Conservation (phyloP, 169 alveolate genomes). For the Cryptosporidium viatorum region DNA sequence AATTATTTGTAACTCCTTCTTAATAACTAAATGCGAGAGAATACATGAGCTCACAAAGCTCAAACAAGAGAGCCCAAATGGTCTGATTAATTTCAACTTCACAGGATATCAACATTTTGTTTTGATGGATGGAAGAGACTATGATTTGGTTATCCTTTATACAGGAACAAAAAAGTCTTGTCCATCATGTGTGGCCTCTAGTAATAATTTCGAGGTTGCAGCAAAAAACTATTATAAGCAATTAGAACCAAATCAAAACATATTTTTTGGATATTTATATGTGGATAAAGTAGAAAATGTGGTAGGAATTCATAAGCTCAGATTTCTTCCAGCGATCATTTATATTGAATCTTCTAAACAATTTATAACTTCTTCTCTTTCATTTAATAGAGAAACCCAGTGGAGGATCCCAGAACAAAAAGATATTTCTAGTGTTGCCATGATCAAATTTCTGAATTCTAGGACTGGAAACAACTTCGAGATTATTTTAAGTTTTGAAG, state of each 20-base stretch:
- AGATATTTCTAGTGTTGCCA: slow-evolving; percentile 45
- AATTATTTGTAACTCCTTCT: neutral
- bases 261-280: slow-evolving; percentile 45
- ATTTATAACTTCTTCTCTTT: slow-evolving; percentile 26
- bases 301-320: slow-evolving; percentile 41
- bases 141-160: slow-evolving; percentile 53
- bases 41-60: slow-evolving; percentile 28
- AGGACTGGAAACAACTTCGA: slow-evolving; percentile 51
- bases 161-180: slow-evolving; percentile 64
- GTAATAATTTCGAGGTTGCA: slow-evolving; percentile 21
- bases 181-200: slow-evolving; percentile 42
- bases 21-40: slow-evolving; percentile 17
- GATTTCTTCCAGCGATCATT: slow-evolving; percentile 64
- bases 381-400: slow-evolving; percentile 65
- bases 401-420: slow-evolving; percentile 76
- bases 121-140: slow-evolving; percentile 36
- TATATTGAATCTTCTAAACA: slow-evolving; percentile 55
- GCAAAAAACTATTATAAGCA: slow-evolving; percentile 65
- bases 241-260: neutral
- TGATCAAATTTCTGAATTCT: slow-evolving; percentile 42
- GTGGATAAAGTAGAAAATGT: slow-evolving; percentile 75
- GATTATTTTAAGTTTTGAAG: slow-evolving; percentile 28
- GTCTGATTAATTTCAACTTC: slow-evolving; percentile 32
- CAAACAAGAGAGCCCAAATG: slow-evolving; percentile 19
- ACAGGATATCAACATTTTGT: slow-evolving; percentile 74